Conservation (phyloP, 139 green algal species). For the Diplosphaera chodatii region DNA sequence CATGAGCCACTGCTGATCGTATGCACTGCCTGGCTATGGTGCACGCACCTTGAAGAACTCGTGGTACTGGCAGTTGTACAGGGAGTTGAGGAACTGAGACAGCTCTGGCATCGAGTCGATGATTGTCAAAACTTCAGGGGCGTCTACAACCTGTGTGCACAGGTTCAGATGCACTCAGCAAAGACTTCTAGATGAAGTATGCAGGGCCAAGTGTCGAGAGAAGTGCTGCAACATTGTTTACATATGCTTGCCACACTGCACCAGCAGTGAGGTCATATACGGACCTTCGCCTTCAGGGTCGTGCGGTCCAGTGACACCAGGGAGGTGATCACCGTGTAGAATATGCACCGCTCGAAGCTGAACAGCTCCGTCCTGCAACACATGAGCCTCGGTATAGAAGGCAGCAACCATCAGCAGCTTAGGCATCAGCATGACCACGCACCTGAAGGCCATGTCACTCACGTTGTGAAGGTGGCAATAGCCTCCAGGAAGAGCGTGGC, state of each 20-base stretch:
- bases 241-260: no score
- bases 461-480: constrained; percentile 93
- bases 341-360: constrained; percentile 77
- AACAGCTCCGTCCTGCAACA: constrained; percentile 93
- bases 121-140: constrained; percentile 90
- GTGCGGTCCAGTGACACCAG: constrained; percentile 67
- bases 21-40: no score
- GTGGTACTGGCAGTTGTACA: constrained; percentile 90
- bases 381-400: no score
- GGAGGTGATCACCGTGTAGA: constrained; percentile 83
- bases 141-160: constrained; percentile 67
- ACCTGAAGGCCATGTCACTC: constrained; percentile 3
- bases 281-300: constrained; percentile 53
- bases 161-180: no score
- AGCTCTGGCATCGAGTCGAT: constrained; percentile 79
- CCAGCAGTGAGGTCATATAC: no score
- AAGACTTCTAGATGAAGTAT: no score
- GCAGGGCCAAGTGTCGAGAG: no score
- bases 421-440: no score
- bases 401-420: no score
- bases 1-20: no score
- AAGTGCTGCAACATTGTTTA: no score
- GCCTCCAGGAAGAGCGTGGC: constrained; percentile 88
- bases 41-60: constrained; percentile 85
- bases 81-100: constrained; percentile 69